Conservation (phyloP, 768 basidiomycete species). For the Suillus alpinus region DNA sequence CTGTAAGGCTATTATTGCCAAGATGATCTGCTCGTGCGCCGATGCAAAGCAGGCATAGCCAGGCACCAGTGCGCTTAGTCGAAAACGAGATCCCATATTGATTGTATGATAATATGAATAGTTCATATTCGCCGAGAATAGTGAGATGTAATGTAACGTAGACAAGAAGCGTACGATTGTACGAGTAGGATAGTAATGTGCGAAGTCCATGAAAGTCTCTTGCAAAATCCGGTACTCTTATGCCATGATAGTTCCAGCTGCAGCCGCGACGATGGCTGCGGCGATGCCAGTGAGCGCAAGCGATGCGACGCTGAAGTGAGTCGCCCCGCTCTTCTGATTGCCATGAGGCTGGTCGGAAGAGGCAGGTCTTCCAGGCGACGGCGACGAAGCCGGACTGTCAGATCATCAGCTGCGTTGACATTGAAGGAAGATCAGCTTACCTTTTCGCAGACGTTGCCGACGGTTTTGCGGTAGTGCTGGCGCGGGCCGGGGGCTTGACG, state of each 20-base stretch:
- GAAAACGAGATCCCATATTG: not conserved
- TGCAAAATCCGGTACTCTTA: not conserved
- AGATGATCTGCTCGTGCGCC: not conserved
- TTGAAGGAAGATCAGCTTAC: constrained; percentile 7
- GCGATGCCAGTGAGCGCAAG: constrained; percentile 22
- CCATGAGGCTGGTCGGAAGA: constrained; percentile 23
- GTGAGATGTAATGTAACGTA: constrained; percentile 4
- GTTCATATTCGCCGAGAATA: not conserved
- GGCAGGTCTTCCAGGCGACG: constrained; percentile 6
- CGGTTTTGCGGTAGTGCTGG: not conserved
- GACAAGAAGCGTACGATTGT: not conserved
- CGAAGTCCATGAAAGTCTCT: constrained; percentile 5
- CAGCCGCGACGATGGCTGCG: constrained; percentile 20
- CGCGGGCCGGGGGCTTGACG: constrained; percentile 11
- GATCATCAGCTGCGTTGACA: constrained; percentile 2
- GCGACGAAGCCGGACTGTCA: constrained; percentile 7
- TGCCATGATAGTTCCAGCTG: constrained; percentile 23
- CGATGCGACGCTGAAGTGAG: constrained; percentile 21
- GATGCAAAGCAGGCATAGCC: not conserved
- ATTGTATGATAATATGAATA: not conserved
- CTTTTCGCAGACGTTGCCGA: not conserved
- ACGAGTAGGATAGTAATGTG: not conserved
- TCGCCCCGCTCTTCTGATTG: constrained; percentile 33
- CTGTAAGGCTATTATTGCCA: not conserved
- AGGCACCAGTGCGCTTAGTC: not conserved